Evolutionary conservation across 108 stramenopile species (phyloP).

Genomic region (Aurantiochytrium sp.): DNA sequence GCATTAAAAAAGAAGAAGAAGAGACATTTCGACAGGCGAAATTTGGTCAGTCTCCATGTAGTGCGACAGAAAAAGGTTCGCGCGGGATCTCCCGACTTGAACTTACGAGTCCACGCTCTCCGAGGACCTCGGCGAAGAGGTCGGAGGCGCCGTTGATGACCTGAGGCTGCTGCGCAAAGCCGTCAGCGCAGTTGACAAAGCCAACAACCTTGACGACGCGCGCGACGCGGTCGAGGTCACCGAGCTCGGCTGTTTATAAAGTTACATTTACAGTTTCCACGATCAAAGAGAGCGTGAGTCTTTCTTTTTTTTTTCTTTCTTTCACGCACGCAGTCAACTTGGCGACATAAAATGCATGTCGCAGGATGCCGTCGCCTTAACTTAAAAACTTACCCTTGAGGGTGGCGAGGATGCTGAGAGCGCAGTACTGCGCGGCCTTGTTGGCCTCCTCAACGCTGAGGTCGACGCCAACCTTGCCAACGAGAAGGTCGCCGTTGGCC

Average conservation of each 20-base stretch:
- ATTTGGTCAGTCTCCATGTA: no score
- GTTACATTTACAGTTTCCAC: neutral
- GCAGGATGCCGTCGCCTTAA: neutral
- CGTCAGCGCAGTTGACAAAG: constrained; percentile 62
- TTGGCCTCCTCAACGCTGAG: constrained; percentile 67
- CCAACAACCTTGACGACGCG: constrained; percentile 56
- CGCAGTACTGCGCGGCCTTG: constrained; percentile 70
- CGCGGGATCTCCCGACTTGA: neutral
- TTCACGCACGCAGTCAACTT: neutral
- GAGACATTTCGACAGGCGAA: neutral
- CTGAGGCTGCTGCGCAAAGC: constrained; percentile 51
- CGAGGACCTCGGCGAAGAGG: constrained; percentile 57
- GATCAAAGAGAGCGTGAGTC: neutral
- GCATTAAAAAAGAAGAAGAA: neutral
- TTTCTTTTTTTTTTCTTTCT: neutral
- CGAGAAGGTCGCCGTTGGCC: constrained; percentile 44
- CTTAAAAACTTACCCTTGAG: constrained; percentile 55
- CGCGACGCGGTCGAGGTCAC: constrained; percentile 53
- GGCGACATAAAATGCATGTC: neutral
- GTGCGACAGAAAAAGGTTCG: no score
- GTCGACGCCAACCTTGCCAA: constrained; percentile 67
- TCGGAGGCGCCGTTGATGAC: constrained; percentile 68
- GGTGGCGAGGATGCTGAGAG: constrained; percentile 71
- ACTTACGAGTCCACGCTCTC: constrained; percentile 45
- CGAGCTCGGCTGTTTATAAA: constrained; percentile 25